Evolutionary conservation across 2,329 filamentous ascomycete genomes (phyloP), one percentile per base, ranked within the genome.

Genomic region (Fonsecaea nubica): DNA sequence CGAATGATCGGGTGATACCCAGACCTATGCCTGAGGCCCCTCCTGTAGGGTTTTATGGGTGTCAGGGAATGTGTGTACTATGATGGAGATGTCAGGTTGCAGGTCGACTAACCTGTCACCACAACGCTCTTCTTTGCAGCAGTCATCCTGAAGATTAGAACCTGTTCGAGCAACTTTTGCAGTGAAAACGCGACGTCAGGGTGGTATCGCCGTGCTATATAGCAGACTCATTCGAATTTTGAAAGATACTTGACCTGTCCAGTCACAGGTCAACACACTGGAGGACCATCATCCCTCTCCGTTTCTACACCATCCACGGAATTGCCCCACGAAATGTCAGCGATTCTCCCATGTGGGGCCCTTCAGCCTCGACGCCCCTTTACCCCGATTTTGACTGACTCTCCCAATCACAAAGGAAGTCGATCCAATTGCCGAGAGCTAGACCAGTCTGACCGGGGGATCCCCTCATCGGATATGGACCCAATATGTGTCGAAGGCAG

Each of bases 1-100:
- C 71, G 57, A 78, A 76, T 54, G 75, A 72, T 18, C 71, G 71
- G n/a, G 74, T 75, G 50, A 78, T 76, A 32, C 72, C 77, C 2
- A 78, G 73, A 32, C 77, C 77, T 58, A 78, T 78, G 10, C 77
- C 76, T 15, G 76, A 78, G 18, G 77, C 77, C 36, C 77, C 77
- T 48, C 77, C 76, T 75, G 52, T 64, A 60, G n/a, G 59, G 33
- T 25, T 61, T 15, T 21, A 58, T 21, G 5, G 52, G 36, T 52
- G 33, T 68, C 18, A 63, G 63, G 8, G 10, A 15, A 13, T 6
- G 21, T 32, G 15, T n/a, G 38, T 10, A 13, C 38, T 8, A 32
- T n/a, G 42, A 36, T 9, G 8, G 36, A 15, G 21, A 15, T 35
- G 21, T 45, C 36, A n/a, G n/a, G 6, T n/a, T 36, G 35, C 32